Base-by-base conservation (phyloP, 345 rosid species). In the Dipteronia sinensis region DNA sequence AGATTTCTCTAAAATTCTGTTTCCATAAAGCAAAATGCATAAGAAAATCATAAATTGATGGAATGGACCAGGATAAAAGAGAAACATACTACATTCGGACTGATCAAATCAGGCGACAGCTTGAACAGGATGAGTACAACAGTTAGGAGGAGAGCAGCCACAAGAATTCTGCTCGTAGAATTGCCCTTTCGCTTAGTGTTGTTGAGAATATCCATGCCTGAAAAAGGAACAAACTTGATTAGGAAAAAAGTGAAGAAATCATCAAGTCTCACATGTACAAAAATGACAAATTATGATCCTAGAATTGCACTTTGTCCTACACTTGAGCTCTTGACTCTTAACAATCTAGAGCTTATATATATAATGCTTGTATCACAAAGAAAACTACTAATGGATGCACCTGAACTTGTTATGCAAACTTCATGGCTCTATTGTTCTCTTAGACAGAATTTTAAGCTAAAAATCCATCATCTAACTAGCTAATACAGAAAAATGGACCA, bases 171-270 rank as follows among this genome's bases (percentile, higher is more conserved):
- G 49, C 83, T 84, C 1, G 71, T 63, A 38, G 70, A 69, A 73
- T 65, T 80, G 20, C 80, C 61, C 80, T 69, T 84, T 74, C 34
- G 66, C 17, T 84, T 84, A 7, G 27, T 27, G 1, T 73, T 69
- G 44, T 80, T 85, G 1, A 77, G 31, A 69, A 76, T 55, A 25
- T 87, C 87, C 87, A 87, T 80, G 11, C 76, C 87, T 87, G 83
- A 67, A 84, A 73, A 40, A 69, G 34, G 17, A 69, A 49, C 38
- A 34, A 8, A 49, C 16, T 11, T 49, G 17, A 10, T 49, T 49
- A 12, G 55, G 16, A 13, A 10, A 49, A 13, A 49, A 49, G 16
- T 12, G 16, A 42, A 42, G 10, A 42, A 42, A 7, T 42, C 46
- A 13, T 34, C 38, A 34, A 49, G 55, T 49, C 55, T 12, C 17